Conservation (phyloP, 2,329 filamentous ascomycete genomes). For the Passalora sequoiae region DNA sequence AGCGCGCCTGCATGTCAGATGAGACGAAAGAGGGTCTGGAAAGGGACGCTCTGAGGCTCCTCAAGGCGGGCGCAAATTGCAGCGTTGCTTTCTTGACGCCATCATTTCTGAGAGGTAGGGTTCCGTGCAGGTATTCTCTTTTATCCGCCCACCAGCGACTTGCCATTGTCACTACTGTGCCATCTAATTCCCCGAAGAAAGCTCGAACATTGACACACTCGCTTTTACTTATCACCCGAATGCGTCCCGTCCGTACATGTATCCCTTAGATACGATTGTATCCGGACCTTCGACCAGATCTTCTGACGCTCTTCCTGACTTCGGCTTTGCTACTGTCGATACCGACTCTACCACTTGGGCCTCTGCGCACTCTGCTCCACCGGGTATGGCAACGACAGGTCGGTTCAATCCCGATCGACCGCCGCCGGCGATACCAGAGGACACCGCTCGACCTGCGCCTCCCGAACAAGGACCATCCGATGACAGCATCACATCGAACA, state of each 20-base stretch:
- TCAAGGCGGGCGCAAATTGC: conserved; percentile 16
- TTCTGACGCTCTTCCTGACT: conserved; percentile 11
- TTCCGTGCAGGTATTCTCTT: conserved; percentile 6
- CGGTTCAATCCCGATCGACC: conserved; percentile 11
- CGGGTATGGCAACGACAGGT: conserved; percentile 8
- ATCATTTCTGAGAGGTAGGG: conserved; percentile 10
- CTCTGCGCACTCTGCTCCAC: background rate
- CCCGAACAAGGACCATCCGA: conserved; percentile 6
- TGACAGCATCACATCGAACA: conserved; percentile 11
- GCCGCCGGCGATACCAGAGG: conserved; percentile 10
- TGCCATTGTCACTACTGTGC: conserved; percentile 7
- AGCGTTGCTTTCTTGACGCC: conserved; percentile 11
- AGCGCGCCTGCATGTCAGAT: conserved; percentile 18
- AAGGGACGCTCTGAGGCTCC: no score
- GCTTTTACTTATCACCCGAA: background rate
- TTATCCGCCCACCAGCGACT: background rate
- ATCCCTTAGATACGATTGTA: conserved; percentile 6
- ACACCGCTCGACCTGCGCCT: conserved; percentile 4
- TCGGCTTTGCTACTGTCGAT: conserved; percentile 6
- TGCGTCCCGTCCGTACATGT: conserved; percentile 1
- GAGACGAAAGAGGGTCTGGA: conserved; percentile 13
- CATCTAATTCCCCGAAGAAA: conserved; percentile 3
- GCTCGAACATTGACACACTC: conserved; percentile 1
- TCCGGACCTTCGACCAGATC: conserved; percentile 11
- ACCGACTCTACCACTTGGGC: conserved; percentile 7